Evolutionary conservation across 2,329 filamentous ascomycete genomes (phyloP), one percentile per base, ranked within the genome.

Genomic region (Trichoderma sp.): DNA sequence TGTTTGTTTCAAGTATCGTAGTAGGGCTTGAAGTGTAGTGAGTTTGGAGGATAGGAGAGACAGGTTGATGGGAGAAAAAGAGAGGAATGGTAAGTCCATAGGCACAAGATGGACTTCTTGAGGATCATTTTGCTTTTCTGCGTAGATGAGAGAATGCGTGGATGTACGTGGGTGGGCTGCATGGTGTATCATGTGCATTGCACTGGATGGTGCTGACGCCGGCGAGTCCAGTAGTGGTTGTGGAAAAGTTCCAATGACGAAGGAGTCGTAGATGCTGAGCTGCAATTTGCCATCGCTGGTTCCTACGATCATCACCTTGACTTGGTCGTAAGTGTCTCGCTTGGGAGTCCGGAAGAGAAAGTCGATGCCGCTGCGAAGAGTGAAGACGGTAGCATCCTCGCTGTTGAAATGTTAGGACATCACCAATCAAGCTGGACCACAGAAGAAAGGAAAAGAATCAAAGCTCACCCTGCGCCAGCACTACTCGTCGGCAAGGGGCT

Each of bases 1-100:
- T 0, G 92, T 89, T 77, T 97, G 93, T 68, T 89, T 89, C 56
- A 97, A 86, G 76, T 99, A 98, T 60, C 93, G 86, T 8, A 97
- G 82, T 14, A 98, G 80, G 72, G 96, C 97, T 74, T 97, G 93
- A 19, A 98, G 81, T 55, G 93, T 92, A 0, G 94, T 96, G 5
- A 93, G 91, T 75, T 96, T 97, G 19, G 91, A 93, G 0, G 94
- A 91, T 14, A 98, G 84, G 5, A 97, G 85, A 33, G 94, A 92
- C 2, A 98, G 83, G 75, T 96, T 92, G 68, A 94, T 88, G 3
- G 92, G 92, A 2, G 90, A 91, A 16, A 90, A 90, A 3, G 90
- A 89, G 59, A 97, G 88, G 75, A 97, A 96, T 0, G 90, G 88
- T n/a, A 97, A 83, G 73, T 96, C 92, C 77, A 97, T 87, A 0